A percentile compares a stretch with the other conserved stretches of the same genome.
Conservation (phyloP, 2,329 filamentous ascomycete genomes). For the Claviceps sp. region DNA sequence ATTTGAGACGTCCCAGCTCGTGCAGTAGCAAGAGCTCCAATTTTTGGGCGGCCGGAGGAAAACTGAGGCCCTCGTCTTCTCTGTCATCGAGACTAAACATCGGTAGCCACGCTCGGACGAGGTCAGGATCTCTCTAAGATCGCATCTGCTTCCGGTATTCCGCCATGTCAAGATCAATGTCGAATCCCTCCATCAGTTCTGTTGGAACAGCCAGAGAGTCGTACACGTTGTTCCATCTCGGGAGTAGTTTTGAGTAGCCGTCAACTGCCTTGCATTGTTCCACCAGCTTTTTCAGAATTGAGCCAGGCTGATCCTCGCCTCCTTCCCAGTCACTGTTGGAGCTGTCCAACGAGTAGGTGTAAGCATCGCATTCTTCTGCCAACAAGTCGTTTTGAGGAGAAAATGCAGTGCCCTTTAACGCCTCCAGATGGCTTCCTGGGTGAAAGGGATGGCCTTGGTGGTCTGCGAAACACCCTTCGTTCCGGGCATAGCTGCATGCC, state of each 20-base stretch:
- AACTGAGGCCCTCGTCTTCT: constrained; percentile 5
- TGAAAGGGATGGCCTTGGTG: constrained; percentile 14
- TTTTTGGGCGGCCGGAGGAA: constrained; percentile 1
- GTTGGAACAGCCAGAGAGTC: background rate
- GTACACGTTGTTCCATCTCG: constrained; percentile 2
- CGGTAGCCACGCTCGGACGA: constrained; percentile 4
- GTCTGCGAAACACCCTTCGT: constrained; percentile 15
- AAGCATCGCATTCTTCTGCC: background rate
- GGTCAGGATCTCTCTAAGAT: constrained; percentile 3
- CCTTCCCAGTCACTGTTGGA: background rate
- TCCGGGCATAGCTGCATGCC: constrained; percentile 12
- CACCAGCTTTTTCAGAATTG: background rate
- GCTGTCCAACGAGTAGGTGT: background rate
- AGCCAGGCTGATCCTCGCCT: background rate
- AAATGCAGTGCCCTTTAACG: constrained; percentile 7
- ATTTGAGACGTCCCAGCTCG: constrained; percentile 3
- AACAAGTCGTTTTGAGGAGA: background rate
- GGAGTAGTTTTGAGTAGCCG: background rate
- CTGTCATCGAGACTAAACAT: constrained; percentile 2
- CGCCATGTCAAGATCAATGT: constrained; percentile 1
- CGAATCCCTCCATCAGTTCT: background rate
- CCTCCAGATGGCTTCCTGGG: constrained; percentile 12
- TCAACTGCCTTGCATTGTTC: background rate
- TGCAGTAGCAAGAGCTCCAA: constrained; percentile 3
- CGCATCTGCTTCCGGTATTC: constrained; percentile 2